These are phyloP conservation scores for Paracorniculantispora psalliotae DNA, from an alignment of 2,329 filamentous ascomycete species.

Conservation along the genomic window DNA sequence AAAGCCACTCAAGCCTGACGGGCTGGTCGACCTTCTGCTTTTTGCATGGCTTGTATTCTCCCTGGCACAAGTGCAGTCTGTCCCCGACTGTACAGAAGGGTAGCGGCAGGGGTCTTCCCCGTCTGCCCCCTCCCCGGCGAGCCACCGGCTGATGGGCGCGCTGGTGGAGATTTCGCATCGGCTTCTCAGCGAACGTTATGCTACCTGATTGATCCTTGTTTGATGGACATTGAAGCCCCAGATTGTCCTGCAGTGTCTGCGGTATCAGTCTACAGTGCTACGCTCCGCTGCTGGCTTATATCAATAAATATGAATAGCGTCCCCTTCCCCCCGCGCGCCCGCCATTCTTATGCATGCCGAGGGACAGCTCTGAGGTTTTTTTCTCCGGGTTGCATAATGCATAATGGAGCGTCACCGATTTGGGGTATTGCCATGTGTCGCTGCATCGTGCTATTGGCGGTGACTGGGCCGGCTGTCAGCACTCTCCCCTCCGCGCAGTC, in stretches of 20 bases:
- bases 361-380: not conserved
- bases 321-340: not conserved
- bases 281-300: not conserved
- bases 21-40: conserved; percentile 7
- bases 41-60: conserved; percentile 1
- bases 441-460: not conserved
- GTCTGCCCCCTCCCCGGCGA: not conserved
- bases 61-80: no score
- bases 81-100: no score
- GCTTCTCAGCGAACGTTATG: not conserved
- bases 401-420: no score
- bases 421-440: not conserved
- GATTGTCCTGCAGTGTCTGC: no score
- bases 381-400: not conserved
- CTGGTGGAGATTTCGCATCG: not conserved
- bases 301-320: not conserved
- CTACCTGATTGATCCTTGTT: not conserved
- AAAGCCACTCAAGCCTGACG: conserved; percentile 3
- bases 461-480: not conserved
- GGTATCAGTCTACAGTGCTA: not conserved
- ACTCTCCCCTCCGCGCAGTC: not conserved
- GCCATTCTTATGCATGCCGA: not conserved
- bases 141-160: not conserved
- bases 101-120: no score
- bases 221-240: no score